Evolutionary conservation across 2,329 filamentous ascomycete species (phyloP), one percentile per base, ranked within the genome.

Genomic region (Aspergillus sp.): DNA sequence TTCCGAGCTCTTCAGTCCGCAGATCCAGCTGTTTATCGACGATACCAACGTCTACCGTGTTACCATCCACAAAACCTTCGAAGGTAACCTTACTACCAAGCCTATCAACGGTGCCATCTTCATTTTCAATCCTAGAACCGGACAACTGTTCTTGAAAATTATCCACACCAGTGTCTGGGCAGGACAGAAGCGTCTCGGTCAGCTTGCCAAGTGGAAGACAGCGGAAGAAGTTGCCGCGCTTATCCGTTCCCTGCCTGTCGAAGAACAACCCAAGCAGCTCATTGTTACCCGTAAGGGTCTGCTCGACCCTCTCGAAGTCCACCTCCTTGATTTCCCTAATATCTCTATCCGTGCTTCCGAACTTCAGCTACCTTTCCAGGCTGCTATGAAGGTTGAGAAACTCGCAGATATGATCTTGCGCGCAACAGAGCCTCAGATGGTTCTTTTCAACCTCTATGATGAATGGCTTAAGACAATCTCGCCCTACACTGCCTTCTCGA

Each of bases 141-240:
- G 95, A 50, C 95, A 99, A 71, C 79, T 99, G 39, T 99, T 99
- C 86, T 78, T 99, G 71, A 99, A 99, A 83, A 98, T 99, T 67
- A 99, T 99, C 65, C 96, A 99, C 77, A 99, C 95, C 1, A 97
- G 93, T 71, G 96, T 99, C 26, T 99, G 95, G 95, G 95, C 95
- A 51, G 95, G 95, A 54, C 95, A 99, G 78, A 99, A 99, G 77
- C 96, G 95, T 90, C 86, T 99, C 32, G 96, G 96, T 64, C 95
- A 99, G 76, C 80, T 99, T 64, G 95, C 95, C 47, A 99, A 99
- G 74, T 99, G 95, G 95, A 99, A 99, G 83, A 99, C 95, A 15
- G 95, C 95, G 1, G 95, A 99, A 87, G 95, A 99, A 91, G 96
- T 99, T 3, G 95, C 95, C 4, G 96, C 95, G 18, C 83, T 99